phyloP scores from a whole-genome alignment of 345 rosid genomes.

The Ceriops decandra region DNA sequence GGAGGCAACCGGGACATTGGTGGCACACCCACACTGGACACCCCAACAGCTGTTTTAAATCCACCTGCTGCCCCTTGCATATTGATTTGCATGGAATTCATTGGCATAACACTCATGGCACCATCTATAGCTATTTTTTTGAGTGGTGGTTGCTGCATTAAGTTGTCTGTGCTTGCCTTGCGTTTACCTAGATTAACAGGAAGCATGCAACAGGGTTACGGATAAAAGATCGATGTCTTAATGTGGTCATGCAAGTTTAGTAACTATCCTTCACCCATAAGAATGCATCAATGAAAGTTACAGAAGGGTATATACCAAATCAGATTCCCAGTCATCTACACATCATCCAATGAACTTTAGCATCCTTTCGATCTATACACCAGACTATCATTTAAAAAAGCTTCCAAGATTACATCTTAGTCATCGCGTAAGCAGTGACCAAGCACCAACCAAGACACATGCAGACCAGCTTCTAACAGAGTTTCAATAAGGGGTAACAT shows the following conservation, averaged over 20 bases:
- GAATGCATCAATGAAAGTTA: not conserved
- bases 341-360: not conserved
- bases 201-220: not conserved
- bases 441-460: not conserved
- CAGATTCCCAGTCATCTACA: not conserved
- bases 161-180: constrained; percentile 59
- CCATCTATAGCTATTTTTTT: constrained; percentile 56
- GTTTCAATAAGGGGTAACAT: too few species aligned
- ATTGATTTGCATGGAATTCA: constrained; percentile 55
- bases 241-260: not conserved
- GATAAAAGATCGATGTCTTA: not conserved
- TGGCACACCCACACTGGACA: constrained; percentile 27
- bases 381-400: not conserved
- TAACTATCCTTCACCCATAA: not conserved
- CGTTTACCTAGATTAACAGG: constrained; percentile 59
- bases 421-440: not conserved
- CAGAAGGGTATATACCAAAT: not conserved
- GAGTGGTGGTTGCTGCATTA: constrained; percentile 58
- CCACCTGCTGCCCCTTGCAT: constrained; percentile 45
- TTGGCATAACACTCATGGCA: constrained; percentile 36
- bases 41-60: constrained; percentile 33
- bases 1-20: constrained; percentile 38
- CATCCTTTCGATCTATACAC: not conserved
- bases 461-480: not conserved
- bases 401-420: not conserved